These are phyloP conservation scores for Carpinus fangiana DNA, from an alignment of 306 rosid species.

Conservation along the genomic window DNA sequence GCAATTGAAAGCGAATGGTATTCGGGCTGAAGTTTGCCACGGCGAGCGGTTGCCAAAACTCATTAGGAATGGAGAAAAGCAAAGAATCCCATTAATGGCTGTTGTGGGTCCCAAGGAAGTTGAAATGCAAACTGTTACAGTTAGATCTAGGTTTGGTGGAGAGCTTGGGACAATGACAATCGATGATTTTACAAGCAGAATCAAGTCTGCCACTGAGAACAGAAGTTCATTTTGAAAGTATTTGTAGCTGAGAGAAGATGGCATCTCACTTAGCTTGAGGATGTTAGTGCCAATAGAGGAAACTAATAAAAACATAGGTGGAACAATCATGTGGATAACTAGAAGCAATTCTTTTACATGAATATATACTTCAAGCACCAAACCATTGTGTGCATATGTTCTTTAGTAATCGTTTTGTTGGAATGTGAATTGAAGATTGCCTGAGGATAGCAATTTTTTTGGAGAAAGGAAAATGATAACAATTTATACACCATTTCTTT, in stretches of 20 bases:
- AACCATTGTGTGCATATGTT: neutral
- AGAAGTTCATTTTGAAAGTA: constrained; percentile 52
- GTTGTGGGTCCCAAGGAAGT: constrained; percentile 92
- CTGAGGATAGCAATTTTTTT: neutral
- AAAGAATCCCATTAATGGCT: constrained; percentile 89
- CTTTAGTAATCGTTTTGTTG: neutral
- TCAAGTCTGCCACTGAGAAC: constrained; percentile 54
- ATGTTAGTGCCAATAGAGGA: constrained; percentile 2
- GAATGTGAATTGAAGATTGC: constrained; percentile 1
- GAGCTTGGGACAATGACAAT: constrained; percentile 78
- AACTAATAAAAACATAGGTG: neutral
- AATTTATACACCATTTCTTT: neutral
- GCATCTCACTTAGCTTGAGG: constrained; percentile 4
- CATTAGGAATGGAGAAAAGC: constrained; percentile 93
- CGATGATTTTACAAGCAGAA: constrained; percentile 72
- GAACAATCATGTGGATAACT: neutral
- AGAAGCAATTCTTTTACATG: constrained; percentile 7
- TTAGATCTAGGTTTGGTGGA: constrained; percentile 85
- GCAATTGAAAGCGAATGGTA: constrained; percentile 61
- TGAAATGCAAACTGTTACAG: constrained; percentile 69
- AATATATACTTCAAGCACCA: neutral
- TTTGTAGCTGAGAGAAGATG: constrained; percentile 3
- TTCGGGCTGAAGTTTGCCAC: constrained; percentile 77
- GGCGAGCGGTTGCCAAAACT: constrained; percentile 94
- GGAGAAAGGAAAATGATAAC: neutral